Conservation (phyloP, 768 basidiomycete species). For the Saitozyma sp. region DNA sequence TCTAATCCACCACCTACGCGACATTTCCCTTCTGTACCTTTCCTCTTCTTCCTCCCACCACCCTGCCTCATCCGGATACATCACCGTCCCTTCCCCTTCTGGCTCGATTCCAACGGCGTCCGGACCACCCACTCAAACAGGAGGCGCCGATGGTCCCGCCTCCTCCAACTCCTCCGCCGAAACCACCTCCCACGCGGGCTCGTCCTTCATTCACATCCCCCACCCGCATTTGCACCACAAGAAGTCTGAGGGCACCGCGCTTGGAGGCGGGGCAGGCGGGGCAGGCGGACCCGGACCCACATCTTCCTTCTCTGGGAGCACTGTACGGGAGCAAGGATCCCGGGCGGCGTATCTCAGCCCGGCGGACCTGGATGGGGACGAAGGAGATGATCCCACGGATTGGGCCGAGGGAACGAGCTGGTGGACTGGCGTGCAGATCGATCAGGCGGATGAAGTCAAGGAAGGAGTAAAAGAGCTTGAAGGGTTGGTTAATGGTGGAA, state of each 20-base stretch:
- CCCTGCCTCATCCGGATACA: constrained; percentile 25
- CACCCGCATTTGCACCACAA: constrained; percentile 24
- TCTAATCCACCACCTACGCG: constrained; percentile 40
- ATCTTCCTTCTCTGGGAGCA: constrained; percentile 1
- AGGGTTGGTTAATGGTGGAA: constrained; percentile 20
- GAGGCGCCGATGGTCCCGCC: background rate
- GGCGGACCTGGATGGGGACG: constrained; percentile 61
- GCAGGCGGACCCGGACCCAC: constrained; percentile 1
- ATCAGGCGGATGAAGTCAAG: constrained; percentile 64
- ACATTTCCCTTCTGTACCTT: constrained; percentile 44
- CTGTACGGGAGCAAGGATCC: background rate
- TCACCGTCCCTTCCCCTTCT: constrained; percentile 16
- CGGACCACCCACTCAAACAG: background rate
- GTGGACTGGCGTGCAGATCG: constrained; percentile 63
- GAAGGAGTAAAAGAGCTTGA: constrained; percentile 60
- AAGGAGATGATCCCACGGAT: constrained; percentile 45
- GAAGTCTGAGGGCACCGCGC: background rate
- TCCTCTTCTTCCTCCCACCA: constrained; percentile 13
- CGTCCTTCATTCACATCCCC: constrained; percentile 31
- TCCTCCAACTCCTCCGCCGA: constrained; percentile 23
- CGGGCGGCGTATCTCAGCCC: constrained; percentile 33
- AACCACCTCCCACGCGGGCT: background rate
- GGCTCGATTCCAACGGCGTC: background rate
- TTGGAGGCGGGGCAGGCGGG: too few relatives aligned
- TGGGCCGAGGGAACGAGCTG: constrained; percentile 57